Base-by-base conservation (phyloP, 176 grass and related monocot genomes). In the Pontederia crassipes region DNA sequence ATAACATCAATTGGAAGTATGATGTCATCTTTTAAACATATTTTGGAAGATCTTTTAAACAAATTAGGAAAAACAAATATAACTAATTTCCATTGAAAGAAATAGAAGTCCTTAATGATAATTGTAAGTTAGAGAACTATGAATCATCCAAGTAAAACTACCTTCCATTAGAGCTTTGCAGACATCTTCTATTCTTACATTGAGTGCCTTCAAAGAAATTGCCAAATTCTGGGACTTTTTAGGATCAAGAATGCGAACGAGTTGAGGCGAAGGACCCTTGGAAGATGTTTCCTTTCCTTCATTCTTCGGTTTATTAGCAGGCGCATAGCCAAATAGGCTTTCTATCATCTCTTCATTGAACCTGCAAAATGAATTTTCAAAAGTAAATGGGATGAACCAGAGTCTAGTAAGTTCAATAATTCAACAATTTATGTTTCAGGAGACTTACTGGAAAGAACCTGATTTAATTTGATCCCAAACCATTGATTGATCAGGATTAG, bases 361-460 rank as follows among this genome's bases (percentile, higher is more conserved):
- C 76, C 87, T 90, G 55, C 58, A 27, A 64, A 78, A 40, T 40
- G n/a, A 58, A 29, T 46, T 64, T 51, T 32, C 48, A 40, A 40
- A 7, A 40, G 1, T 40, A 40, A 40, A 40, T 7, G 6, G 32
- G 32, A 40, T 40, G 32, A 40, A 40, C 32, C 0, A 4, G 32
- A 40, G 32, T 7, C 6, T 40, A 54, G 12, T 24, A 35, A 75
- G 14, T 20, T 16, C 48, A 35, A 40, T 7, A 40, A 4, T 40
- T 40, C 6, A 40, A 3, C 32, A 40, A 40, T 40, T 40, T 40
- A 40, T 40, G 8, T 8, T 16, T 59, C 46, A 35, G 50, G 54
- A 86, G 79, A 62, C 87, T 86, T 90, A 90, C 87, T 90, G 87
- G 68, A 90, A 90, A 4, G 87, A 90, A 61, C 82, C 87, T 4